phyloP scores from a whole-genome alignment of 2,329 filamentous ascomycete species.

The Eutypella sp. region DNA sequence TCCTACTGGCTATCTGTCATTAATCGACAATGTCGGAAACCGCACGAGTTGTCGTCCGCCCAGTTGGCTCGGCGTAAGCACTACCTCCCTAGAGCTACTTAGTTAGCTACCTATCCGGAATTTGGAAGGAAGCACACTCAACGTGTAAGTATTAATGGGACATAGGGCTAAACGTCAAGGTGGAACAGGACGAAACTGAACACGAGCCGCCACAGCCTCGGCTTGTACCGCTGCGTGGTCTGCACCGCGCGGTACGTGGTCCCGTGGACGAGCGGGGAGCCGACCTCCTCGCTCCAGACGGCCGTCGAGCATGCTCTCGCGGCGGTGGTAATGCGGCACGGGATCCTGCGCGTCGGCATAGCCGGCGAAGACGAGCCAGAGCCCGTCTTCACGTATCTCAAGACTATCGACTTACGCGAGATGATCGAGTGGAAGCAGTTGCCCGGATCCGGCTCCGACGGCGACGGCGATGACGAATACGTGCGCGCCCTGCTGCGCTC shows the following conservation, averaged over 20 bases:
- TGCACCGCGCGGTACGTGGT: conserved; percentile 39
- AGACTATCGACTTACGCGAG: conserved; percentile 36
- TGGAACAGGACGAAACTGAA: conserved; percentile 12
- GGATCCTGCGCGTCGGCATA: conserved; percentile 46
- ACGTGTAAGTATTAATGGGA: too few relatives aligned
- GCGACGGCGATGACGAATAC: too few relatives aligned
- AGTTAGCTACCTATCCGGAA: too few relatives aligned
- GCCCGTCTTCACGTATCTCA: conserved; percentile 40
- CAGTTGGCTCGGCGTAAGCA: too few relatives aligned
- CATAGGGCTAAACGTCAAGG: too few relatives aligned
- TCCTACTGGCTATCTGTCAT: too few relatives aligned
- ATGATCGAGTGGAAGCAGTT: conserved; percentile 34
- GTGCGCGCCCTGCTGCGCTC: conserved; percentile 27
- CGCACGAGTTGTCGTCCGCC: too few relatives aligned
- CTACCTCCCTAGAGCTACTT: too few relatives aligned
- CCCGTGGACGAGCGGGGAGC: conserved; percentile 6
- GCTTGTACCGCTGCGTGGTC: conserved; percentile 42
- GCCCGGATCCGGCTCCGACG: conserved; percentile 23
- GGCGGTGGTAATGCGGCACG: conserved; percentile 36
- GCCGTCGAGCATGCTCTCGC: conserved; percentile 34
- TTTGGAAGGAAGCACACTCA: too few relatives aligned
- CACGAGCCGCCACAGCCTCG: conserved; percentile 41
- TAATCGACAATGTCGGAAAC: too few relatives aligned
- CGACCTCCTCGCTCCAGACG: conserved; percentile 10
- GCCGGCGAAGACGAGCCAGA: conserved; percentile 36